Conservation (phyloP, 2,329 filamentous ascomycete species). For the Periconia macrospinosa region DNA sequence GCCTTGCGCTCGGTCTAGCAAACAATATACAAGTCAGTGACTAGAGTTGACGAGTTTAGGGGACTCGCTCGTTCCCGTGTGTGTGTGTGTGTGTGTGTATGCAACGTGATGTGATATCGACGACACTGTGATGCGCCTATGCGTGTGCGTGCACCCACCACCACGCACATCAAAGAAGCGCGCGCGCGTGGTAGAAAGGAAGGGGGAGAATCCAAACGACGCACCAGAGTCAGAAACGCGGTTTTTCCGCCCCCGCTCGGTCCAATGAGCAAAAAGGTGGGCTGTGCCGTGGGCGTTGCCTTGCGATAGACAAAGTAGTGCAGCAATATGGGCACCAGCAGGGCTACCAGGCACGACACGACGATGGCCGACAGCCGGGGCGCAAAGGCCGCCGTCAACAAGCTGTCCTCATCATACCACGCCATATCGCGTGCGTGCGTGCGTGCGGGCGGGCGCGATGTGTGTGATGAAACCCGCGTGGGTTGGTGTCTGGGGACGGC, state of each 20-base stretch:
- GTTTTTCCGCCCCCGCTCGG: conserved; percentile 88
- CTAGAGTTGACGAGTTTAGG: too few species aligned
- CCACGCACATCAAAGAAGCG: too few species aligned
- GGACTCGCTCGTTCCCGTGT: too few species aligned
- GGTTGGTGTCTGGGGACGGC: too few species aligned
- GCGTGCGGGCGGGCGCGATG: not conserved
- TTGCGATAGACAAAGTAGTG: conserved; percentile 74
- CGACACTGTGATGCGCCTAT: too few species aligned
- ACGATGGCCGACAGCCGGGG: conserved; percentile 57
- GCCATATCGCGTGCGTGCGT: conserved; percentile 28
- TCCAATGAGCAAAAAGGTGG: conserved; percentile 79
- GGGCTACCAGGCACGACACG: conserved; percentile 69
- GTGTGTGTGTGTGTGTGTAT: too few species aligned
- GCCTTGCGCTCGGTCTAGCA: conserved; percentile 63
- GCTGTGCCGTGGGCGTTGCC: conserved; percentile 67
- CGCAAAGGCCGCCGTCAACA: conserved; percentile 51
- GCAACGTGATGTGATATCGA: too few species aligned
- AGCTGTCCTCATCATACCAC: conserved; percentile 45
- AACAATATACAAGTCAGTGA: too few species aligned
- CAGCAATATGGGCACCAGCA: conserved; percentile 74
- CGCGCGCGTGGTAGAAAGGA: too few species aligned
- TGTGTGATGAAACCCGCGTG: conserved; percentile 4
- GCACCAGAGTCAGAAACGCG: conserved; percentile 76
- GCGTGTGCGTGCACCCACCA: too few species aligned
- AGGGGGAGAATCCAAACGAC: too few species aligned